These are phyloP conservation scores for Hypoxylon sp. DNA, from an alignment of 2,329 filamentous ascomycete species.

Conservation along the genomic window DNA sequence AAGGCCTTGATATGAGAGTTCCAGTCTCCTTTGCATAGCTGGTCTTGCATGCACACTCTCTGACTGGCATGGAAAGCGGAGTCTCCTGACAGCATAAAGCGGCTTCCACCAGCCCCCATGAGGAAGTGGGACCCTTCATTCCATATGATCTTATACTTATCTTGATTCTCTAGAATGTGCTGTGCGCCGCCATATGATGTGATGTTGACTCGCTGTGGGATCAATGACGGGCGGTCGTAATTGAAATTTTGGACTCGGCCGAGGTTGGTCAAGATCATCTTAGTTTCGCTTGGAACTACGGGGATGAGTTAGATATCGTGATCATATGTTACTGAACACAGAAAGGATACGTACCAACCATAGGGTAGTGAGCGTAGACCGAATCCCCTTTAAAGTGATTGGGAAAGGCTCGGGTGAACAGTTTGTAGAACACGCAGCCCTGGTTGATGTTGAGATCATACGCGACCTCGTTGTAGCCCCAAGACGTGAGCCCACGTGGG, in stretches of 20 bases:
- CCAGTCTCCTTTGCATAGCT: slow-evolving; percentile 74
- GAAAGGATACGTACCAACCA: slow-evolving; percentile 54
- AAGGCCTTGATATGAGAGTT: slow-evolving; percentile 73
- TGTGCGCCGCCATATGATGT: slow-evolving; percentile 72
- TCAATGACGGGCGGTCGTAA: slow-evolving; percentile 71
- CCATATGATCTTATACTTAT: slow-evolving; percentile 75
- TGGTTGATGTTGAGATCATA: slow-evolving; percentile 81
- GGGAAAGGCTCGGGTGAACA: slow-evolving; percentile 83
- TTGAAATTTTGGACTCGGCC: slow-evolving; percentile 76
- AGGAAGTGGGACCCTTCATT: slow-evolving; percentile 72
- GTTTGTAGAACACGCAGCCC: slow-evolving; percentile 87
- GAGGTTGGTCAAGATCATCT: slow-evolving; percentile 75
- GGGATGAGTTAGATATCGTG: background rate
- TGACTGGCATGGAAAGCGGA: slow-evolving; percentile 62
- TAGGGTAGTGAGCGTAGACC: slow-evolving; percentile 85
- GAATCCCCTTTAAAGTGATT: slow-evolving; percentile 82
- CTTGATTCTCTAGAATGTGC: slow-evolving; percentile 70
- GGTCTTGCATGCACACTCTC: slow-evolving; percentile 65
- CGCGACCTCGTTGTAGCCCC: slow-evolving; percentile 81
- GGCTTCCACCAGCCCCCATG: slow-evolving; percentile 65
- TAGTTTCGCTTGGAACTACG: slow-evolving; percentile 76
- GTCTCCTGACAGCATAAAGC: slow-evolving; percentile 69
- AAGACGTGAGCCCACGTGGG: slow-evolving; percentile 81
- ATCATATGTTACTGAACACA: background rate
- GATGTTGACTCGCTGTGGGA: slow-evolving; percentile 66